These are phyloP conservation scores for Fusarium falciforme DNA, from an alignment of 2,329 filamentous ascomycete species.

Conservation along the genomic window DNA sequence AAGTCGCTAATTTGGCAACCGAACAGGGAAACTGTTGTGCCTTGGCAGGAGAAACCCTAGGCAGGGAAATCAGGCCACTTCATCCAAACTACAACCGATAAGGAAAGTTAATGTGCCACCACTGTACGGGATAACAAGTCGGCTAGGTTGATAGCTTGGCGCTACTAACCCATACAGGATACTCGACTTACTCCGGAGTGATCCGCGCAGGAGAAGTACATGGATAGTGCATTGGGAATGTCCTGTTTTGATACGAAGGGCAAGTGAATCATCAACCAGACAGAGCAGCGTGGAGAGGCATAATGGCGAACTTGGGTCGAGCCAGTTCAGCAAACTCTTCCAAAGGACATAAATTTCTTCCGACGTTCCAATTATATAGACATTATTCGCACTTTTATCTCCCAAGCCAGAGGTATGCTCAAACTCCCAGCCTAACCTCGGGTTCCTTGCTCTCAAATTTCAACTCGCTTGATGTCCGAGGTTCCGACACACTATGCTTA, in stretches of 20 bases:
- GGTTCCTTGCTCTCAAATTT: slow-evolving; percentile 21
- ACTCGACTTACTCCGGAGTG: not conserved
- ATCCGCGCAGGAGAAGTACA: not conserved
- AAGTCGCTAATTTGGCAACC: not conserved
- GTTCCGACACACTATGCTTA: slow-evolving; percentile 11
- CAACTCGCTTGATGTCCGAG: slow-evolving; percentile 25
- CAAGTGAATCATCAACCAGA: not conserved
- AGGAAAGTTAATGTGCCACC: not conserved
- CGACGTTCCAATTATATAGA: not conserved
- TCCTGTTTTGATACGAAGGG: not conserved
- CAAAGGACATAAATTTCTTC: not conserved
- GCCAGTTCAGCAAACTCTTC: not conserved
- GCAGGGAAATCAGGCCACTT: not conserved
- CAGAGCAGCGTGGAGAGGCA: too few species aligned
- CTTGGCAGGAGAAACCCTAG: not conserved
- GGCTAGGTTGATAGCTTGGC: not conserved
- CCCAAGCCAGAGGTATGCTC: not conserved
- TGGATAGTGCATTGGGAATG: not conserved
- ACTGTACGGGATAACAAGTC: not conserved
- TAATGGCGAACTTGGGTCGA: not conserved
- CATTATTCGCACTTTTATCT: not conserved
- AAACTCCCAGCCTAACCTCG: slow-evolving; percentile 10
- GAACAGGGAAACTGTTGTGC: not conserved
- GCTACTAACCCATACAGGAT: not conserved
- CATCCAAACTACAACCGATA: not conserved